Conservation (phyloP, 257 asterid species). For the Solanum chiquidenum region DNA sequence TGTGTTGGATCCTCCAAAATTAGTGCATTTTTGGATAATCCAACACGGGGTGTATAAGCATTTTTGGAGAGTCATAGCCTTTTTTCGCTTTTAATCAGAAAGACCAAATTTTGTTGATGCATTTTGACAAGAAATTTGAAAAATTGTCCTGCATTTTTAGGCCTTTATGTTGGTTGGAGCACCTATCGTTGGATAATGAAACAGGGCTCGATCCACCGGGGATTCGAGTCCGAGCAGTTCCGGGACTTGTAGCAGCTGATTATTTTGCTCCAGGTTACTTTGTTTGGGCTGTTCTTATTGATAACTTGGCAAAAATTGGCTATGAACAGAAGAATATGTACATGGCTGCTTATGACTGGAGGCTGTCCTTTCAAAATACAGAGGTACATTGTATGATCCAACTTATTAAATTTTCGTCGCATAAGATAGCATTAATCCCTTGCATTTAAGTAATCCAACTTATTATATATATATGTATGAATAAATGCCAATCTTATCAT, state of each 20-base stretch:
- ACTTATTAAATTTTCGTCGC: neutral
- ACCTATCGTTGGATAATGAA: neutral
- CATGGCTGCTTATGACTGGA: conserved; percentile 18
- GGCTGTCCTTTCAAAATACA: conserved; percentile 7
- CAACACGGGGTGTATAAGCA: neutral
- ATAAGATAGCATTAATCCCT: neutral
- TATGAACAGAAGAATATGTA: conserved; percentile 10
- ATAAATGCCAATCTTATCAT: neutral
- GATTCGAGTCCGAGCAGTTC: conserved; percentile 11
- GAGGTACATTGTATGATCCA: neutral
- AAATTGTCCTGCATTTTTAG: neutral
- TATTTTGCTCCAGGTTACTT: conserved; percentile 2
- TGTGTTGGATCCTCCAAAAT: neutral
- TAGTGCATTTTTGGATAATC: neutral
- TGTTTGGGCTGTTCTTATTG: conserved; percentile 7
- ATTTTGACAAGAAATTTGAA: neutral
- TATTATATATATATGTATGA: neutral
- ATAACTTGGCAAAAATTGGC: conserved; percentile 7
- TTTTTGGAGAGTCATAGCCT: neutral
- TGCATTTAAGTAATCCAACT: neutral
- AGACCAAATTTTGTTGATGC: neutral
- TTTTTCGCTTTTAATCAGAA: neutral
- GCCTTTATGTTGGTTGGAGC: conserved; percentile 3
- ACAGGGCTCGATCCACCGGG: conserved; percentile 15
- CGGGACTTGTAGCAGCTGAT: conserved; percentile 12